Evolutionary conservation across 441 rosid species (phyloP).

Genomic region (Metrosideros polymorpha): DNA sequence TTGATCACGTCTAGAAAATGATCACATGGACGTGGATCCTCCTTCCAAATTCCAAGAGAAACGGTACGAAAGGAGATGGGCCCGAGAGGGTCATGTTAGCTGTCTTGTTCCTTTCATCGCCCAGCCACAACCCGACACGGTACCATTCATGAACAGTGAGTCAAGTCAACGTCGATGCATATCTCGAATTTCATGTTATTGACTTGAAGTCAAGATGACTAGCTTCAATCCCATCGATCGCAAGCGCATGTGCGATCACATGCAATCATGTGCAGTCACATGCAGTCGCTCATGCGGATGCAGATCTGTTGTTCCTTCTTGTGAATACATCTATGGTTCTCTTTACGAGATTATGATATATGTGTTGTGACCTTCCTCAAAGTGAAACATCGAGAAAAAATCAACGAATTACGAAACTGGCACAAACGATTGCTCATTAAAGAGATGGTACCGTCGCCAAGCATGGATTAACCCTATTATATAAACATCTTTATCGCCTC

Average conservation of each 20-base stretch:
- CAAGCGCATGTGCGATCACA: background rate
- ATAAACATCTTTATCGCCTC: background rate
- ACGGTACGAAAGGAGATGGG: background rate
- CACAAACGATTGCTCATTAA: background rate
- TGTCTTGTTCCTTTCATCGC: background rate
- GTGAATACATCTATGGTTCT: background rate
- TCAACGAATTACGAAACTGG: fast-evolving
- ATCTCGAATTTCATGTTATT: background rate
- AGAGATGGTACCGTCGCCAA: background rate
- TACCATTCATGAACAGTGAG: background rate
- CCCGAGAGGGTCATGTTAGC: background rate
- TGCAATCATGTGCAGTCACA: background rate
- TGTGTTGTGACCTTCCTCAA: background rate
- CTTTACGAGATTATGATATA: background rate
- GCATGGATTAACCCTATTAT: background rate
- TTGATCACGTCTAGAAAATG: background rate
- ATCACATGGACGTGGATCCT: background rate
- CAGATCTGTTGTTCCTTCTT: background rate
- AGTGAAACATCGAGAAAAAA: background rate
- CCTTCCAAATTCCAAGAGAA: background rate
- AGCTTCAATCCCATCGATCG: background rate
- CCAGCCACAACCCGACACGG: background rate
- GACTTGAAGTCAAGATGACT: background rate
- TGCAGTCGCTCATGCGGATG: background rate
- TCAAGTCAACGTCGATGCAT: background rate